Base-by-base conservation (phyloP, 768 basidiomycete species). In the Boletus rubescentipes region DNA sequence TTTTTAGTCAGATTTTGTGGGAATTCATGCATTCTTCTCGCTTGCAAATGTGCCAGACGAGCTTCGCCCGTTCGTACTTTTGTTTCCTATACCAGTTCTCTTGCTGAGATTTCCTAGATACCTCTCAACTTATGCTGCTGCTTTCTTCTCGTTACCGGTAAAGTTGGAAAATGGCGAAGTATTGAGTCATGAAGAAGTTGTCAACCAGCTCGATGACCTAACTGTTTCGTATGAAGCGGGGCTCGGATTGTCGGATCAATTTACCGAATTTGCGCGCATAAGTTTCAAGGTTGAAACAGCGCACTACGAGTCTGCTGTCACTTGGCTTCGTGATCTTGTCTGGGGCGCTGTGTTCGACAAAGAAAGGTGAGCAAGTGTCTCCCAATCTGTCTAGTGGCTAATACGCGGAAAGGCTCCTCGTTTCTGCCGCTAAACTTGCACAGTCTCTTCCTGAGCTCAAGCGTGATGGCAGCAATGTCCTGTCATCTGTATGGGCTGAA, bases 381-480 rank as follows among this genome's bases (percentile, higher is more conserved):
- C 12, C 18, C 16, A n/a, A 11, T 18, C 15, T 39, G 12, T 29
- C 16, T 41, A 49, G 20, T 41, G 20, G 16, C 46, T 49, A 45
- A 60, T 53, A 30, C 14, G 18, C 59, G 9, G 31, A 21, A 47
- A 96, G 95, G 46, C 74, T 99, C 32, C 84, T 87, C 62, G 84
- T 98, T 46, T 85, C 84, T 26, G 77, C 91, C 42, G 92, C 93
- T 15, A 98, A 97, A 71, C 82, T 92, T 21, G 85, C 89, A 40
- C 96, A 98, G 68, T 86, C 85, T 18, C 77, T 99, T 31, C 96
- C 97, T 3, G 88, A 93, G 66, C 75, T 91, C 62, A 98, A 98
- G 77, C 83, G 97, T 36, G 88, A 92, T 65, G 96, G 94, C 12
- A 83, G 75, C 64, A 87, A 82, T 29, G 89, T 98, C 11, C 76